These are phyloP conservation scores for Neurospora sp. DNA, from an alignment of 495 filamentous ascomycete species.

Conservation along the genomic window DNA sequence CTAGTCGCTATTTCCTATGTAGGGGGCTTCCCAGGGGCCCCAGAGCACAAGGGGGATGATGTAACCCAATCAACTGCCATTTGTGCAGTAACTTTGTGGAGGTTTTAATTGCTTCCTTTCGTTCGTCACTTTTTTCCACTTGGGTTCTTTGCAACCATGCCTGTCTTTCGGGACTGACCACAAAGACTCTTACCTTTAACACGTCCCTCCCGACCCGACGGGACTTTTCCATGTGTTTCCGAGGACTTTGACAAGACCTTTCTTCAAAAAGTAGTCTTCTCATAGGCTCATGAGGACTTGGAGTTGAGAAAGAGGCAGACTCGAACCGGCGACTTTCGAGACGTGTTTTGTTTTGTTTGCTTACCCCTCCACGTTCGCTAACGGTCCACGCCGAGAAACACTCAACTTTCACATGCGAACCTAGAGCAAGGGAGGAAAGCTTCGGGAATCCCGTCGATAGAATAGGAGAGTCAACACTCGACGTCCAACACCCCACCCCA, in stretches of 20 bases:
- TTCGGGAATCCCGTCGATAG: not conserved
- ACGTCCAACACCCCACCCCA: not conserved
- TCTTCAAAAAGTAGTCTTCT: not conserved
- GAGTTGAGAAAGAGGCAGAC: not conserved
- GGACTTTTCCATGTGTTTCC: not conserved
- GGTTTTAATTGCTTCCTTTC: not conserved
- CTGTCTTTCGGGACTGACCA: not conserved
- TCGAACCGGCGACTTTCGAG: not conserved
- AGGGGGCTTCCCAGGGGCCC: not conserved
- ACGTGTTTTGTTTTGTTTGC: not conserved
- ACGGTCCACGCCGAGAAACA: not conserved
- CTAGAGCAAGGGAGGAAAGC: not conserved
- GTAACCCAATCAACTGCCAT: not conserved
- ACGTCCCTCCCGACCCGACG: not conserved
- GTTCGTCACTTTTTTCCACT: not conserved
- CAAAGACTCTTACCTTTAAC: not conserved
- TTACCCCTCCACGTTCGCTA: not conserved
- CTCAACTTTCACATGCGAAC: not conserved
- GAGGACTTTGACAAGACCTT: not conserved
- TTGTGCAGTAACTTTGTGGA: not conserved
- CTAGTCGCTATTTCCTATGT: not conserved
- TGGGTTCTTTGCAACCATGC: not conserved
- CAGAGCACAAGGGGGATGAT: not conserved
- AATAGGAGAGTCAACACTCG: not conserved
- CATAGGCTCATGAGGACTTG: not conserved